Conservation (phyloP, 2,329 filamentous ascomycete species). For the Ophidiomyces ophidiicola region DNA sequence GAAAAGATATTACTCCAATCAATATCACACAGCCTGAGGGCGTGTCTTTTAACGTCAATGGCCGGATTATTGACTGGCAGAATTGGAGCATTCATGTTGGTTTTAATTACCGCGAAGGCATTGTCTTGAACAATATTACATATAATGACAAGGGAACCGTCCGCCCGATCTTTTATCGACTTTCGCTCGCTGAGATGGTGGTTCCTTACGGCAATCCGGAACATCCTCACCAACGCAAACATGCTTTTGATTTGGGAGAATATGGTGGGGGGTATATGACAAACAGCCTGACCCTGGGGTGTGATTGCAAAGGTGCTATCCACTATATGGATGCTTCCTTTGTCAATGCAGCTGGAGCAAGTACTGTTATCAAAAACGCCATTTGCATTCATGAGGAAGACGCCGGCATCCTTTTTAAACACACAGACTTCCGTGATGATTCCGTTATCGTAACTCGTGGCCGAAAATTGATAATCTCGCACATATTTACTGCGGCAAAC, state of each 20-base stretch:
- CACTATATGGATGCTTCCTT: slow-evolving; percentile 85
- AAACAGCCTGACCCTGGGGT: slow-evolving; percentile 36
- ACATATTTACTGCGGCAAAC: slow-evolving; percentile 90
- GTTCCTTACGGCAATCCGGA: slow-evolving; percentile 54
- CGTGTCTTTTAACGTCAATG: slow-evolving; percentile 69
- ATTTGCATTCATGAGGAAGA: slow-evolving; percentile 95
- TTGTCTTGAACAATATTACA: slow-evolving; percentile 79
- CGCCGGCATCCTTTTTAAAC: slow-evolving; percentile 82
- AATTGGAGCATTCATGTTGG: slow-evolving; percentile 89
- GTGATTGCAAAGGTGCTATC: slow-evolving; percentile 70
- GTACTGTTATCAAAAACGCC: slow-evolving; percentile 78
- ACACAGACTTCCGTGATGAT: slow-evolving; percentile 85
- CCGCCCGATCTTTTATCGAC: slow-evolving; percentile 72
- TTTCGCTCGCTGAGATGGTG: slow-evolving; percentile 88
- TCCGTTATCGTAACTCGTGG: slow-evolving; percentile 75
- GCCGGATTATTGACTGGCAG: slow-evolving; percentile 70
- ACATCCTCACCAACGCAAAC: slow-evolving; percentile 39
- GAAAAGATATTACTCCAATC: slow-evolving; percentile 70
- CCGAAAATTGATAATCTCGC: slow-evolving; percentile 73
- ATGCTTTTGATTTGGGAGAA: slow-evolving; percentile 38
- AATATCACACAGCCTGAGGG: slow-evolving; percentile 81
- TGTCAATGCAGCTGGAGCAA: slow-evolving; percentile 61
- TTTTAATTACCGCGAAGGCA: slow-evolving; percentile 88
- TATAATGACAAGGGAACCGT: slow-evolving; percentile 72
- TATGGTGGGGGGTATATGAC: slow-evolving; percentile 40